Conservation (phyloP, 371 early-diverging fungal species). For the Mucor plumbeus region DNA sequence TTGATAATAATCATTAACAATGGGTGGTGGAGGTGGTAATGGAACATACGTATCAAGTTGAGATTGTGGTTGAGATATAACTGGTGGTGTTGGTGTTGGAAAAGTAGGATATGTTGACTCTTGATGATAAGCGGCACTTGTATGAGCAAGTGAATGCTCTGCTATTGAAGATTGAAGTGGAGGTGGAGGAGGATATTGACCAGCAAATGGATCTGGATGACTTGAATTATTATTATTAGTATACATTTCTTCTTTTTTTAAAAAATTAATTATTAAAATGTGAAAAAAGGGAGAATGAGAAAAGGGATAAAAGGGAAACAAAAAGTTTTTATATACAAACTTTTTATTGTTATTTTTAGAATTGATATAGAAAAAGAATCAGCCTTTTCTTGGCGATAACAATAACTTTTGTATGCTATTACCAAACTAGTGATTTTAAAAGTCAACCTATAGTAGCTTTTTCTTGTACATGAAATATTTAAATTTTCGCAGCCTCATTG, state of each 20-base stretch:
- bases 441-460: not conserved
- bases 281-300: not conserved
- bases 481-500: conserved; percentile 1
- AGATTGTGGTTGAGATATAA: not conserved
- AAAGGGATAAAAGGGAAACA: not conserved
- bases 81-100: not conserved
- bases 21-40: conserved; percentile 12
- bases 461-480: too few species aligned
- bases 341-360: conserved; percentile 8
- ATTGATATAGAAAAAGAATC: not conserved
- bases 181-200: conserved; percentile 41
- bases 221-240: conserved; percentile 9
- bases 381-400: conserved; percentile 7
- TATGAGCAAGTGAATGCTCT: not conserved
- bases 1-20: not conserved
- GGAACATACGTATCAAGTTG: conserved; percentile 11
- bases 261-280: not conserved
- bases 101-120: not conserved
- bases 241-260: conserved; percentile 10
- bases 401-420: not conserved
- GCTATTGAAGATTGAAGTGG: conserved; percentile 12
- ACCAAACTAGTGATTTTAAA: not conserved
- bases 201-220: conserved; percentile 40
- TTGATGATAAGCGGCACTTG: not conserved
- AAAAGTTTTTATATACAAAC: not conserved